These are phyloP conservation scores for Ambrosia artemisiifolia DNA, from an alignment of 129 eudicot genomes.

Conservation along the genomic window DNA sequence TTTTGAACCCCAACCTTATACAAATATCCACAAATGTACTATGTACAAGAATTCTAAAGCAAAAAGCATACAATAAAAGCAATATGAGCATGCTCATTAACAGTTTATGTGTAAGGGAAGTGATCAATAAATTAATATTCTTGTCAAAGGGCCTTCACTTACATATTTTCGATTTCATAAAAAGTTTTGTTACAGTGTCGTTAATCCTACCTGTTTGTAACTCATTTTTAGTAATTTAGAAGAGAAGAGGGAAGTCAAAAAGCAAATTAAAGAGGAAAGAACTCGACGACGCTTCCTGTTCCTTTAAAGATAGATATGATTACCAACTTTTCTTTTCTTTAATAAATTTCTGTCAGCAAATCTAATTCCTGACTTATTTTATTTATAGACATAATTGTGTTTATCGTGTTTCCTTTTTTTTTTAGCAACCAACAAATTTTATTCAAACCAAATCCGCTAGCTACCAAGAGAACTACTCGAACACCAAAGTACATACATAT, in stretches of 20 bases:
- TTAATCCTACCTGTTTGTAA: slow-evolving; percentile 57
- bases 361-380: slow-evolving; percentile 8
- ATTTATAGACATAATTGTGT: background rate
- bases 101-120: too few species aligned
- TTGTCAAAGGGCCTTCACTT: slow-evolving; percentile 36
- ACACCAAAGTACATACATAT: background rate
- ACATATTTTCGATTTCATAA: slow-evolving; percentile 30
- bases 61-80: slow-evolving; percentile 7
- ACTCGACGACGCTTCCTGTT: slow-evolving; percentile 35
- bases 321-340: slow-evolving; percentile 34
- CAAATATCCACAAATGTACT: background rate
- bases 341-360: slow-evolving; percentile 16
- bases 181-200: slow-evolving; percentile 17
- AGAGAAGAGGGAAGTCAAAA: slow-evolving; percentile 47
- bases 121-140: slow-evolving; percentile 27
- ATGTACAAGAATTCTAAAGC: background rate
- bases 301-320: slow-evolving; percentile 31
- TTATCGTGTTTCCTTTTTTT: background rate
- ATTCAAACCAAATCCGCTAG: too few species aligned
- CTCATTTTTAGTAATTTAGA: slow-evolving; percentile 39
- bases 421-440: too few species aligned
- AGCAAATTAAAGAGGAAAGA: slow-evolving; percentile 37
- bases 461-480: too few species aligned
- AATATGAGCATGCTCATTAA: slow-evolving; percentile 17
- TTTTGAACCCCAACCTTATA: too few species aligned